Conservation (phyloP, 305 asterid genomes). For the Rubia balearica region DNA sequence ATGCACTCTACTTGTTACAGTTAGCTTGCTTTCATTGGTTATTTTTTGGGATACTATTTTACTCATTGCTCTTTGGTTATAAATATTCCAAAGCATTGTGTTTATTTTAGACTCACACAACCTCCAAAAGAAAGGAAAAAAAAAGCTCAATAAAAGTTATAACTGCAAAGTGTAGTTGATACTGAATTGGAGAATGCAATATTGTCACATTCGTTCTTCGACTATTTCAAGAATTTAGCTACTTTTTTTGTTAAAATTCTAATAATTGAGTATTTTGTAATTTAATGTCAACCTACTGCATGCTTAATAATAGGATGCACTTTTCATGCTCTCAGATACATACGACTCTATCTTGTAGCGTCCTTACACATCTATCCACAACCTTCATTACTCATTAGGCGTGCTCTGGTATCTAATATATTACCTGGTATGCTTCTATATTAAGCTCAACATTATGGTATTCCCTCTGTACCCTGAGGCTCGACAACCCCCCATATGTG, state of each 20-base stretch:
- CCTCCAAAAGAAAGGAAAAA: neutral
- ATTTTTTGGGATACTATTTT: neutral
- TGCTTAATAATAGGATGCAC: slow-evolving; percentile 5
- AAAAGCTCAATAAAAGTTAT: neutral
- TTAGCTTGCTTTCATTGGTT: neutral
- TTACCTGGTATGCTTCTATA: slow-evolving; percentile 56
- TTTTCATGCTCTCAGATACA: slow-evolving; percentile 44
- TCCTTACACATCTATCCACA: slow-evolving; percentile 84
- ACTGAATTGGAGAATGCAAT: neutral
- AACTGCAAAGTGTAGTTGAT: neutral
- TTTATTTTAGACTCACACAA: neutral
- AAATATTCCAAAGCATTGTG: neutral
- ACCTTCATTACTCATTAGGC: slow-evolving; percentile 94
- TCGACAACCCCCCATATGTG: no score
- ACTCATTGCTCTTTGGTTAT: neutral
- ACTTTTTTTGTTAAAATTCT: neutral
- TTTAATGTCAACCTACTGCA: neutral
- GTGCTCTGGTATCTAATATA: slow-evolving; percentile 63
- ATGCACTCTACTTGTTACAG: neutral
- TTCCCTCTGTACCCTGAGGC: no score
- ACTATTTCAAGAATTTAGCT: neutral
- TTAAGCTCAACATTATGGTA: neutral
- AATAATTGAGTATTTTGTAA: neutral
- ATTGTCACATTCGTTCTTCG: neutral
- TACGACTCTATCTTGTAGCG: slow-evolving; percentile 83